These are phyloP conservation scores for Phyllosticta citriasiana DNA, from an alignment of 2,329 filamentous ascomycete species.

Conservation along the genomic window DNA sequence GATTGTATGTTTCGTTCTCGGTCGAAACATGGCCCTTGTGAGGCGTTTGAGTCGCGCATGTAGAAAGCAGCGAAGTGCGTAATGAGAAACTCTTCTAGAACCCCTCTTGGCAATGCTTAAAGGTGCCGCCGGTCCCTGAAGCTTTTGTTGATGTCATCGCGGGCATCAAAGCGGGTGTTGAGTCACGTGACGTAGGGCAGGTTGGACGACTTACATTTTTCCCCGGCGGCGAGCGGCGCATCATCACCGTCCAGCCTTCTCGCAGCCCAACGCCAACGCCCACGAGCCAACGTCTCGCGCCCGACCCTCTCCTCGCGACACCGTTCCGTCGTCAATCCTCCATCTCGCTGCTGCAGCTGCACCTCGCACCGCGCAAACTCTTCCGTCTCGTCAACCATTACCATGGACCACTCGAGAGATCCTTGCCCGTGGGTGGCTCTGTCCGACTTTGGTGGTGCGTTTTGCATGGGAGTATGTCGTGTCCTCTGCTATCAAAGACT, in stretches of 20 bases:
- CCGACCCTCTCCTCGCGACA: background rate
- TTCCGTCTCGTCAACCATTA: conserved; percentile 10
- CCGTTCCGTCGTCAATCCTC: background rate
- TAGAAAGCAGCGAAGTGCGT: background rate
- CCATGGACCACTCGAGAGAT: conserved; percentile 92
- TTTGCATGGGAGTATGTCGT: conserved; percentile 79
- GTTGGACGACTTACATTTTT: conserved; percentile 2
- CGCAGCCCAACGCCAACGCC: conserved; percentile 2
- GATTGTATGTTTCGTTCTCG: background rate
- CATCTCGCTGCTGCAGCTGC: background rate
- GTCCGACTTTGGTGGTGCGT: conserved; percentile 95
- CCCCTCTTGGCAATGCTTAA: background rate
- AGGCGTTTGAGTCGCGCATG: background rate
- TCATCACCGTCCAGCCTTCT: conserved; percentile 2
- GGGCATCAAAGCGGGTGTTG: background rate
- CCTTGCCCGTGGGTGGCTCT: conserved; percentile 95
- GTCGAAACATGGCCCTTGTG: background rate
- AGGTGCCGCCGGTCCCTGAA: background rate
- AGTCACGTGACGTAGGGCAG: background rate
- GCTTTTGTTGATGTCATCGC: background rate
- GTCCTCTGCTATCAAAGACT: background rate
- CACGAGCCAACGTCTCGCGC: background rate
- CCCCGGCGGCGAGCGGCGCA: background rate
- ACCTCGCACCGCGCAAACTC: background rate
- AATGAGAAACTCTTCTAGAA: background rate